These are phyloP conservation scores for Croton setiger DNA, from an alignment of 441 rosid species.

Conservation along the genomic window DNA sequence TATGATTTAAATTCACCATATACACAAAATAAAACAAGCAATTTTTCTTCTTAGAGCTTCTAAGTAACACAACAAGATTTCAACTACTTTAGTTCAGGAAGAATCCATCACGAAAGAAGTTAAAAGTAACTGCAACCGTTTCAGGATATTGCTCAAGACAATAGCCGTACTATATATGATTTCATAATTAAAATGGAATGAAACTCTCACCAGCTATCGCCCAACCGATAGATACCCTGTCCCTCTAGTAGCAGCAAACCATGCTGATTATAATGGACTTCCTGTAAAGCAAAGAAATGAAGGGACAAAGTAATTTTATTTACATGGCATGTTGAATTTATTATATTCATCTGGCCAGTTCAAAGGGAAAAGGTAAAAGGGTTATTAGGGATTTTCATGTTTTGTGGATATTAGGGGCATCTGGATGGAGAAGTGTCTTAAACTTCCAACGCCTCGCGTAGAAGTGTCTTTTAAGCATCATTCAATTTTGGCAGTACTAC, in stretches of 20 bases:
- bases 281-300: constrained; percentile 45
- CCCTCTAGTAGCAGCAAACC: constrained; percentile 91
- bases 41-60: neutral
- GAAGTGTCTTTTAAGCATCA: neutral
- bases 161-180: neutral
- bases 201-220: constrained; percentile 67
- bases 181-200: constrained; percentile 17
- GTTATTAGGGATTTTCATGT: neutral
- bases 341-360: too few relatives aligned
- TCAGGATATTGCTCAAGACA: constrained; percentile 8
- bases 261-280: constrained; percentile 92
- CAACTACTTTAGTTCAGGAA: constrained; percentile 3
- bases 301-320: constrained; percentile 3
- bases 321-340: neutral
- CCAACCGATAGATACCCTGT: constrained; percentile 84
- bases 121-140: neutral
- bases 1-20: neutral
- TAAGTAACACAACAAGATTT: constrained; percentile 3
- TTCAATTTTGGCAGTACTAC: neutral
- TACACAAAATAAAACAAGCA: neutral
- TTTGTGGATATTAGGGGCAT: neutral
- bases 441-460: neutral
- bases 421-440: constrained; percentile 5
- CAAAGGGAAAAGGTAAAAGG: too few relatives aligned
- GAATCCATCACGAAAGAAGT: neutral